Evolutionary conservation across 345 rosid genomes (phyloP).

Genomic region (Sisymbrium irio): DNA sequence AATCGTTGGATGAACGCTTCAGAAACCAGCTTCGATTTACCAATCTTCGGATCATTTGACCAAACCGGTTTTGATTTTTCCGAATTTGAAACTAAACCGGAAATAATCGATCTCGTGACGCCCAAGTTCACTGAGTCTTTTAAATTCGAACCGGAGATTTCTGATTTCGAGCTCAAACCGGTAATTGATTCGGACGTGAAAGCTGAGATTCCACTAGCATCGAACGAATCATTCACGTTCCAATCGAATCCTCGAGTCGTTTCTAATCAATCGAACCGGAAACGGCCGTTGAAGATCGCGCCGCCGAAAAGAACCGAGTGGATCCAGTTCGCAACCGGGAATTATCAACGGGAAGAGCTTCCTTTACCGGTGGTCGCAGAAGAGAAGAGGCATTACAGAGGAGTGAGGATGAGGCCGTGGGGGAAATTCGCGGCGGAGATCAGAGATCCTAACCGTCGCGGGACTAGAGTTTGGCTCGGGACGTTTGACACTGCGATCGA

Average conservation of each 20-base stretch:
- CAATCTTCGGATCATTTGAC: slow-evolving; percentile 19
- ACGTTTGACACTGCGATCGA: slow-evolving; percentile 68
- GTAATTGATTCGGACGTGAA: not conserved
- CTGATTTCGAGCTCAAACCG: not conserved
- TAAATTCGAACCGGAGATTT: slow-evolving; percentile 36
- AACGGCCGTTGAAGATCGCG: slow-evolving; percentile 52
- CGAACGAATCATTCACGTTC: slow-evolving; percentile 19
- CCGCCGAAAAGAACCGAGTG: slow-evolving; percentile 50
- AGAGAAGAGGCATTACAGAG: slow-evolving; percentile 66
- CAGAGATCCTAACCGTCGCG: slow-evolving; percentile 74
- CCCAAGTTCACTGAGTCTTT: slow-evolving; percentile 20
- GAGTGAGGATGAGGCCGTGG: slow-evolving; percentile 93
- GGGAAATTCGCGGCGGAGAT: slow-evolving; percentile 98
- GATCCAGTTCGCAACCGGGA: slow-evolving; percentile 40
- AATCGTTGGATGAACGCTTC: slow-evolving; percentile 30
- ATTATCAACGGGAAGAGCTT: slow-evolving; percentile 16
- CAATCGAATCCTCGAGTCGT: slow-evolving; percentile 8
- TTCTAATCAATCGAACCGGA: slow-evolving; percentile 29
- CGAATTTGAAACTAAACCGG: slow-evolving; percentile 47
- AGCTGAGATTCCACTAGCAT: not conserved
- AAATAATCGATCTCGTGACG: slow-evolving; percentile 35
- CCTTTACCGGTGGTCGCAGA: slow-evolving; percentile 2
- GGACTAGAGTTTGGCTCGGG: slow-evolving; percentile 84
- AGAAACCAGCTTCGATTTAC: slow-evolving; percentile 28
- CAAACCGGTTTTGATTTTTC: slow-evolving; percentile 21